Evolutionary conservation across 495 filamentous ascomycete species (phyloP).

Genomic region (Penicillium goetzii): DNA sequence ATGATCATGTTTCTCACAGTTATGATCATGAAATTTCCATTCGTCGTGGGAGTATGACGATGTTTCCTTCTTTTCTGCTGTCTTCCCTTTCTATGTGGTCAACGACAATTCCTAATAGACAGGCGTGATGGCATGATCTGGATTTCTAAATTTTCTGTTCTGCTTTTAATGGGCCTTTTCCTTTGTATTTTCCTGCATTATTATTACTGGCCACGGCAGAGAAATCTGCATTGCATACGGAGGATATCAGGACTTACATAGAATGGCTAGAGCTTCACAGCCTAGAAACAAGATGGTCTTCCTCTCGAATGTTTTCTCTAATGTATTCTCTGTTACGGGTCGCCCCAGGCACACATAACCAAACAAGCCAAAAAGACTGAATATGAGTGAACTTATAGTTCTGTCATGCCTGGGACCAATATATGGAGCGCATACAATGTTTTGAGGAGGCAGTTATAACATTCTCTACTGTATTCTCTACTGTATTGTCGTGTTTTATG

Average conservation of each 20-base stretch:
- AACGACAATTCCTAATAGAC: slow-evolving; percentile 1
- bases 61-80: slow-evolving; percentile 6
- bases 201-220: slow-evolving; percentile 2
- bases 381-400: too few relatives aligned
- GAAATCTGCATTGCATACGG: slow-evolving; percentile 18
- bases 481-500: too few relatives aligned
- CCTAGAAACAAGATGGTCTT: background rate
- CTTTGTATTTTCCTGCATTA: background rate
- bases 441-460: too few relatives aligned
- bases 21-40: slow-evolving; percentile 5
- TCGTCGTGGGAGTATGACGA: background rate
- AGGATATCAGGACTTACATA: slow-evolving; percentile 15
- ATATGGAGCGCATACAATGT: too few relatives aligned
- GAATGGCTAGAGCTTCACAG: slow-evolving; percentile 10
- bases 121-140: slow-evolving; percentile 14
- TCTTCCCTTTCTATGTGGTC: background rate
- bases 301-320: background rate
- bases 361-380: too few relatives aligned
- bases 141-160: background rate
- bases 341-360: too few relatives aligned
- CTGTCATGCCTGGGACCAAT: too few relatives aligned
- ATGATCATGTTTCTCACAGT: slow-evolving; percentile 1
- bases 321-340: too few relatives aligned
- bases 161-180: slow-evolving; percentile 13
- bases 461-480: too few relatives aligned